Evolutionary conservation across 345 rosid genomes (phyloP).

Genomic region (Adansonia digitata): DNA sequence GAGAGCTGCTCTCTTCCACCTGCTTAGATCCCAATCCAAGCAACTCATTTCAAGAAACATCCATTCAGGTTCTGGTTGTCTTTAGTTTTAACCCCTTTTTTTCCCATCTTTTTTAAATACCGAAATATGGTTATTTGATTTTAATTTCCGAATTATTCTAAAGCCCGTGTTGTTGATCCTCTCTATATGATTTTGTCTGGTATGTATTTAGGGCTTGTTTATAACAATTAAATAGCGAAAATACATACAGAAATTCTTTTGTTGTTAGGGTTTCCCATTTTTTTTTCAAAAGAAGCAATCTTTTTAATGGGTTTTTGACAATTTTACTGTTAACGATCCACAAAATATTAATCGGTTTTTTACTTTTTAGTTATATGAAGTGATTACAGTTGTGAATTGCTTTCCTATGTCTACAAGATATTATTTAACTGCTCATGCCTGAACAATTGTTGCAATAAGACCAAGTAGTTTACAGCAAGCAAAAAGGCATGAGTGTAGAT

Average conservation of each 20-base stretch:
- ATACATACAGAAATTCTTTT: neutral
- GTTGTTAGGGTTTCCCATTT: neutral
- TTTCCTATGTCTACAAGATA: neutral
- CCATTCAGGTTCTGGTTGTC: conserved; percentile 41
- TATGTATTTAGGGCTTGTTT: too few species aligned
- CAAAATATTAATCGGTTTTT: neutral
- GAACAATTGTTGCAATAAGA: neutral
- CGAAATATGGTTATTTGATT: neutral
- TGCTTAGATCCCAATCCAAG: conserved; percentile 58
- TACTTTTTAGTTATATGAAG: neutral
- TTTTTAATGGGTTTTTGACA: neutral
- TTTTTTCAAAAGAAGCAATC: neutral
- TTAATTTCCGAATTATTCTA: neutral
- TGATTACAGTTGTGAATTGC: neutral
- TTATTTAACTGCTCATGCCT: neutral
- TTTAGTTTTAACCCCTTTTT: neutral
- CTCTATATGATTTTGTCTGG: too few species aligned
- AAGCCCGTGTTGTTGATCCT: neutral
- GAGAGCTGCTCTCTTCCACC: conserved; percentile 50
- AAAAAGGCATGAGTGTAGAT: too few species aligned
- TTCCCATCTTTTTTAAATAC: neutral
- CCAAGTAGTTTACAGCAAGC: neutral
- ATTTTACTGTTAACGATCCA: neutral
- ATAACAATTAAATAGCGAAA: too few species aligned
- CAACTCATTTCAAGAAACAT: conserved; percentile 35